Evolutionary conservation across 192 early-diverging fungal species (phyloP), one percentile per base, ranked within the genome.

Genomic region (Coemansia sp.): DNA sequence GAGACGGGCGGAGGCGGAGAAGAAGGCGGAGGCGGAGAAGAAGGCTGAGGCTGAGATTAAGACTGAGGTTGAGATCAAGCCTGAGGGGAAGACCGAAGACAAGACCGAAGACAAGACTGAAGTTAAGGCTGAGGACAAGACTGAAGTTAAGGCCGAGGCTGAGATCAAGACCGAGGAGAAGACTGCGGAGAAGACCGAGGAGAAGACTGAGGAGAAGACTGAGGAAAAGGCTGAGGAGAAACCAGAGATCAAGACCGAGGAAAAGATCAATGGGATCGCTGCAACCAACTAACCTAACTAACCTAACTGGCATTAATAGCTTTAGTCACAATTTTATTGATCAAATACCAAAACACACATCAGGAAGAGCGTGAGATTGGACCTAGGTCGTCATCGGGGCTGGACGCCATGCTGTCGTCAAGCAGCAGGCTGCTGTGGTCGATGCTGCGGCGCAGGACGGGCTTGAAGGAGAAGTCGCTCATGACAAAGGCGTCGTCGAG

Each of bases 1-100:
- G 65, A 42, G 54, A 9, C 57, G 62, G 58, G 67, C 65, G 6
- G 85, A 86, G 33, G 57, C 73, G 19, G 54, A 72, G 29, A 82
- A 86, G 57, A 48, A 50, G 48, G 35, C 35, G 35, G 28, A 50
- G 46, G 21, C 11, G 4, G 48, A 11, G 14, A 27, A 27, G 12
- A 16, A 40, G 35, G 35, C 35, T 16, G n/a, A 40, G 35, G 35
- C n/a, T 40, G 35, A 40, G 35, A 16, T 40, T 40, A 40, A 40
- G 35, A 16, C 35, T 12, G 35, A 40, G 16, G 35, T 35, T 35
- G 8, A 9, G n/a, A n/a, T n/a, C 0, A 3, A 9, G 6, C 11
- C 16, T 35, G 33, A 35, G 33, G 33, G 9, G 9, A 14, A 32
- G 31, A 2, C 2, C 10, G 31, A 32, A 32, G 33, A n/a, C 0